A percentile compares a stretch with the other conserved stretches of the same genome.
Conservation (phyloP, 345 rosid genomes). For the Conringia planisiliqua region DNA sequence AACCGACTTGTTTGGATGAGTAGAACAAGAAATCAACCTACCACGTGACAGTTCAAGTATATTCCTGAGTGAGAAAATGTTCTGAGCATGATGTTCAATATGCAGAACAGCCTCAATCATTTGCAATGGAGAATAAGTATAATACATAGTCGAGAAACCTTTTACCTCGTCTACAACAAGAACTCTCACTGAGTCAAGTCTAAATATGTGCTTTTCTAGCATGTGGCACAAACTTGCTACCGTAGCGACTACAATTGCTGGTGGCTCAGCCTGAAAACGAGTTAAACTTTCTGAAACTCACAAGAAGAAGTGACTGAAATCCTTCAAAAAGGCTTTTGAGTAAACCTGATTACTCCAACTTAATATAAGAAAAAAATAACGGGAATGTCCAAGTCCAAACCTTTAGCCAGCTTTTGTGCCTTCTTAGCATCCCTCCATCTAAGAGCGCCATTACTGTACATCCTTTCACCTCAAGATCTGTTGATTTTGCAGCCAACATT, state of each 20-base stretch:
- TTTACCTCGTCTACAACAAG: constrained; percentile 92
- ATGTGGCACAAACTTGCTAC: constrained; percentile 77
- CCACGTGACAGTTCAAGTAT: constrained; percentile 12
- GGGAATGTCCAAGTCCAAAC: constrained; percentile 23
- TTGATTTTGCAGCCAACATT: constrained; percentile 65
- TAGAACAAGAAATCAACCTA: constrained; percentile 94
- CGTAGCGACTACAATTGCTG: constrained; percentile 79
- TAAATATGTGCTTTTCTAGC: constrained; percentile 72
- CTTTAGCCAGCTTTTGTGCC: constrained; percentile 95
- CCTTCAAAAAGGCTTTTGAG: background rate
- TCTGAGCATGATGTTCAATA: background rate
- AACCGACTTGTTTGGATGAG: constrained; percentile 79
- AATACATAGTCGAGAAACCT: background rate
- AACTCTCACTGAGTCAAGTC: constrained; percentile 62
- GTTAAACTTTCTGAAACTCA: background rate
- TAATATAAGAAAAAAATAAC: background rate
- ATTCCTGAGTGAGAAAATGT: background rate
- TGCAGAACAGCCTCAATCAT: background rate
- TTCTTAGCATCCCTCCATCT: constrained; percentile 79
- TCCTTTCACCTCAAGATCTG: constrained; percentile 43
- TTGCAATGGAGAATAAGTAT: background rate
- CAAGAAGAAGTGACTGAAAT: background rate
- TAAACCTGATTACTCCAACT: background rate
- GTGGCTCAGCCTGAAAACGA: constrained; percentile 86
- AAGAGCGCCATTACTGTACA: constrained; percentile 83